These are phyloP conservation scores for Trichoderma hamatum DNA, from an alignment of 2,329 filamentous ascomycete genomes.

Conservation along the genomic window DNA sequence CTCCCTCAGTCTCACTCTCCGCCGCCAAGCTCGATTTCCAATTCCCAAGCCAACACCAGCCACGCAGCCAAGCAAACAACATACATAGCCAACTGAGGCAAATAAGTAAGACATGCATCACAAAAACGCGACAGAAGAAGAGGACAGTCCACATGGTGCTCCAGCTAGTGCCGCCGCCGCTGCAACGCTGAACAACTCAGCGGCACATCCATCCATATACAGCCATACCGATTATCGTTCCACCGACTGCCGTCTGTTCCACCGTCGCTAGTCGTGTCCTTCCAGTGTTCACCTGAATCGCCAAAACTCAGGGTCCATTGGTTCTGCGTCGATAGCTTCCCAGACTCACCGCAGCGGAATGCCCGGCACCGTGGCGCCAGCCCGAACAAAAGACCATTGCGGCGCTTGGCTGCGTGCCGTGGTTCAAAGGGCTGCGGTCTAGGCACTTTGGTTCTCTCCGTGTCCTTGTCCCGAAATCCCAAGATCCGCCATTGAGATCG, in stretches of 20 bases:
- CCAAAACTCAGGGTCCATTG: not conserved
- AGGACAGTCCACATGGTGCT: slow-evolving; percentile 16
- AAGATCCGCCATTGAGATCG: not conserved
- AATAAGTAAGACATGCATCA: slow-evolving; percentile 5
- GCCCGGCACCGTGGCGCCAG: not conserved
- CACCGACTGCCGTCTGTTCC: not conserved
- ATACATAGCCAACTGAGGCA: slow-evolving; percentile 8
- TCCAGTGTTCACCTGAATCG: not conserved
- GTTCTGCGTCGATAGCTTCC: not conserved
- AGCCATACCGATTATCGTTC: not conserved
- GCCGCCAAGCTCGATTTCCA: not conserved
- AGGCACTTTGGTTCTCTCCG: not conserved
- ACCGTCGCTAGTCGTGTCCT: not conserved
- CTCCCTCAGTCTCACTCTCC: not conserved
- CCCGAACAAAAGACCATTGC: not conserved
- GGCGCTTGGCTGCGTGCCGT: not conserved
- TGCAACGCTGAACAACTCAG: not conserved
- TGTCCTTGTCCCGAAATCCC: not conserved
- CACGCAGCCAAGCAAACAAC: not conserved
- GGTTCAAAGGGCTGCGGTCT: not conserved
- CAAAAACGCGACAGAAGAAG: not conserved
- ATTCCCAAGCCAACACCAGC: not conserved
- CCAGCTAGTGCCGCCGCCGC: not conserved
- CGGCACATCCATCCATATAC: too few relatives aligned
- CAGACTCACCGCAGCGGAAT: not conserved